Conservation (phyloP, 345 rosid species). For the Euclidium syriacum region DNA sequence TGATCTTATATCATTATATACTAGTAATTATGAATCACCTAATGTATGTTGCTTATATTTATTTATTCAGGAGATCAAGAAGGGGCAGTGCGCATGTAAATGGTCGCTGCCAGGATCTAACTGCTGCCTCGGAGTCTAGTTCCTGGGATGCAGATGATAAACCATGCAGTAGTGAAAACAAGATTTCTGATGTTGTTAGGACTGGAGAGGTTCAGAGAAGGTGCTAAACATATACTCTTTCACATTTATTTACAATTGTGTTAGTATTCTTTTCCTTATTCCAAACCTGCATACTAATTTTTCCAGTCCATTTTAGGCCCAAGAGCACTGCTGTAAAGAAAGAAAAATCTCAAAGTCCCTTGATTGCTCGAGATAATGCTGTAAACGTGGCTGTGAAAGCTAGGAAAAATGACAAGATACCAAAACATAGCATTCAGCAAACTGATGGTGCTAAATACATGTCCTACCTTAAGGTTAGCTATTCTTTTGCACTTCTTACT, state of each 20-base stretch:
- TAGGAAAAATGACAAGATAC: slow-evolving; percentile 46
- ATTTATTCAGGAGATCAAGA: slow-evolving; percentile 34
- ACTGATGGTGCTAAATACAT: slow-evolving; percentile 81
- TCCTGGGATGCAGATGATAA: slow-evolving; percentile 69
- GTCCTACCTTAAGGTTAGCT: slow-evolving; percentile 84
- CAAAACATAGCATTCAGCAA: slow-evolving; percentile 41
- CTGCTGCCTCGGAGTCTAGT: slow-evolving; percentile 70
- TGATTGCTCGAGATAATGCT: slow-evolving; percentile 36
- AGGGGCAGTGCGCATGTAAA: slow-evolving; percentile 37
- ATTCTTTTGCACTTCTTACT: slow-evolving; percentile 16
- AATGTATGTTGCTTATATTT: slow-evolving; percentile 6
- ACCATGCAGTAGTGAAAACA: slow-evolving; percentile 62
- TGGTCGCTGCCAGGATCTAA: slow-evolving; percentile 39
- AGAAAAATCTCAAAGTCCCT: slow-evolving; percentile 37
- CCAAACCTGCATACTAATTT: slow-evolving; percentile 15
- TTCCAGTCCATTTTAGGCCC: slow-evolving; percentile 24
- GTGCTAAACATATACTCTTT: slow-evolving; percentile 33
- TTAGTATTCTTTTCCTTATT: slow-evolving; percentile 4
- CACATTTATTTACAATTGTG: slow-evolving; percentile 3
- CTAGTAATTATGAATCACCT: not conserved
- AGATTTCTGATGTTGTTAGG: slow-evolving; percentile 39
- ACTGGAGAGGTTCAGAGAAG: slow-evolving; percentile 45
- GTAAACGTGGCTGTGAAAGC: slow-evolving; percentile 30
- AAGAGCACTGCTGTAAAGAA: slow-evolving; percentile 40
- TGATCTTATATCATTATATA: not conserved